Conservation (phyloP, 2,329 filamentous ascomycete species). For the Penicillium griseofulvum region DNA sequence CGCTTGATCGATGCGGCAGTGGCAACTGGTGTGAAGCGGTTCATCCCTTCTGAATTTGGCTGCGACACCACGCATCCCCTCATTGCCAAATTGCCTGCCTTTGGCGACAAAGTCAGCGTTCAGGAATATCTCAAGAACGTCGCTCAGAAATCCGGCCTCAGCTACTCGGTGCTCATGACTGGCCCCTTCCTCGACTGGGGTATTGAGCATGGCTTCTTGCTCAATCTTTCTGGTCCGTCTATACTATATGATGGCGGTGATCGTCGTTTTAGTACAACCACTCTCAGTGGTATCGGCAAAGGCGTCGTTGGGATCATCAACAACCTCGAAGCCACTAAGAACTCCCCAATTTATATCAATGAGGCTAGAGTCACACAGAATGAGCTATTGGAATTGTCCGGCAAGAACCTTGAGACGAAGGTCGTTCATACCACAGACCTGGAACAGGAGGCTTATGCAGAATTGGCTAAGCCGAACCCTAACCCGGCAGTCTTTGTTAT, state of each 20-base stretch:
- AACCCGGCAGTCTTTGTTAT: slow-evolving; percentile 19
- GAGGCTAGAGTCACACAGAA: slow-evolving; percentile 49
- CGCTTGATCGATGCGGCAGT: slow-evolving; percentile 33
- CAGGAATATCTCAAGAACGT: slow-evolving; percentile 28
- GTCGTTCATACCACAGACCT: slow-evolving; percentile 28
- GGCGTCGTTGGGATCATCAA: slow-evolving; percentile 51
- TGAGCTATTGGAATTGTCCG: slow-evolving; percentile 32
- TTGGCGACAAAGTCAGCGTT: slow-evolving; percentile 30
- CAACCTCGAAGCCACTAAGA: slow-evolving; percentile 54
- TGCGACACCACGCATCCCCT: slow-evolving; percentile 29
- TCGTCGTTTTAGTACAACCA: slow-evolving; percentile 49
- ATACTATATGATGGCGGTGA: slow-evolving; percentile 54
- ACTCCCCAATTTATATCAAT: slow-evolving; percentile 50
- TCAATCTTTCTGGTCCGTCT: slow-evolving; percentile 39
- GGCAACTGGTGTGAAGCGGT: slow-evolving; percentile 30
- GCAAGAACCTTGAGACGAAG: slow-evolving; percentile 26
- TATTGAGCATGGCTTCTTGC: slow-evolving; percentile 42
- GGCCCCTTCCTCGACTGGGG: slow-evolving; percentile 38
- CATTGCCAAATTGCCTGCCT: slow-evolving; percentile 29
- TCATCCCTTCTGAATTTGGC: slow-evolving; percentile 39
- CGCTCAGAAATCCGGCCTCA: slow-evolving; percentile 21
- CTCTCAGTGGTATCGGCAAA: slow-evolving; percentile 47
- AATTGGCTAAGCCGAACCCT: slow-evolving; percentile 31
- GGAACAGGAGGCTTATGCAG: slow-evolving; percentile 28
- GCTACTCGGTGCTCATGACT: slow-evolving; percentile 32